Evolutionary conservation across 73 alveolate species (phyloP).

Genomic region (Symbiodinium pilosum): DNA sequence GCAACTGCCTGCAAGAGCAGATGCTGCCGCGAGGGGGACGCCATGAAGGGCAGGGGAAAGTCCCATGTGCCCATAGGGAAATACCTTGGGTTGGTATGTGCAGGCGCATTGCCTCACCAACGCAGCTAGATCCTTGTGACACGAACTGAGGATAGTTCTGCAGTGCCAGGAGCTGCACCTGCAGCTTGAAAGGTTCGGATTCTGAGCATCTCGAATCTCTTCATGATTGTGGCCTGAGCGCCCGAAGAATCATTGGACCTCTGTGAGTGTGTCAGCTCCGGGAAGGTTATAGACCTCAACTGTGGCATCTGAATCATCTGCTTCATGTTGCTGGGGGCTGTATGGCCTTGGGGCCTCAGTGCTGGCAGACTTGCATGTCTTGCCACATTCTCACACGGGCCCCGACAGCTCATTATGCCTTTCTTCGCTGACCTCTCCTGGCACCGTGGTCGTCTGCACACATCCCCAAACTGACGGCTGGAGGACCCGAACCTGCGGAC

Average conservation of each 20-base stretch:
- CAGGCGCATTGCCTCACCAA: too few species aligned
- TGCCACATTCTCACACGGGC: neutral
- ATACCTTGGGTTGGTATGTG: too few species aligned
- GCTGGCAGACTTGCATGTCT: neutral
- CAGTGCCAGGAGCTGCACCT: slow-evolving; percentile 6
- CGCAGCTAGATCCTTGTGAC: too few species aligned
- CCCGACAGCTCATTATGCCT: neutral
- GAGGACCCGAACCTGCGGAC: too few species aligned
- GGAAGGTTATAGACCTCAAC: neutral
- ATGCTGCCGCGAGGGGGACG: neutral
- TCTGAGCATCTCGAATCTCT: neutral
- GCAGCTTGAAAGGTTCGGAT: too few species aligned
- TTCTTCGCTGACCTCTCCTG: neutral
- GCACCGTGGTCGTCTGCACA: too few species aligned
- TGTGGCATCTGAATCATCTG: neutral
- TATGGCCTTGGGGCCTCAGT: neutral
- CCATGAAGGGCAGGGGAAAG: neutral
- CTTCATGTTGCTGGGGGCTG: neutral
- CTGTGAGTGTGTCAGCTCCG: neutral
- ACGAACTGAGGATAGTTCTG: too few species aligned
- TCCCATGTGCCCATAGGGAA: slow-evolving; percentile 13
- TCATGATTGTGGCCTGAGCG: neutral
- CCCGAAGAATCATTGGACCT: neutral
- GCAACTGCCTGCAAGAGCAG: neutral
- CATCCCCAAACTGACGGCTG: too few species aligned